These are phyloP conservation scores for Suillus hirtellus DNA, from an alignment of 768 basidiomycete species.

Conservation along the genomic window DNA sequence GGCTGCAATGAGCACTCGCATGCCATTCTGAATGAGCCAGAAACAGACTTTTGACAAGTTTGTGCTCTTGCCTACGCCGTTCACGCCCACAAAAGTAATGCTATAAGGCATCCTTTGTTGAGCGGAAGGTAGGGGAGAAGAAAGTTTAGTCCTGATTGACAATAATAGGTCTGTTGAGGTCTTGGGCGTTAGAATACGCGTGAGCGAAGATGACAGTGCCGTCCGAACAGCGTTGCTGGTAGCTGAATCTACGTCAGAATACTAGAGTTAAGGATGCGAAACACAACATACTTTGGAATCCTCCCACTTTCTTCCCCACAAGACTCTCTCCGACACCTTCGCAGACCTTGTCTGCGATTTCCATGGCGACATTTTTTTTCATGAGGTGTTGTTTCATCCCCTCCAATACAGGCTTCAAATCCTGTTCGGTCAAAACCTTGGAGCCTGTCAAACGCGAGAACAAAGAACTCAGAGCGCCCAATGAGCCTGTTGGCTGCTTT, in stretches of 20 bases:
- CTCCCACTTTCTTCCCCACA: slow-evolving; percentile 87
- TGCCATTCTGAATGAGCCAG: slow-evolving; percentile 95
- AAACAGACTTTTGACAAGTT: slow-evolving; percentile 98
- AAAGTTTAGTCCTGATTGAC: slow-evolving; percentile 87
- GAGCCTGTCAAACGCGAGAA: slow-evolving; percentile 86
- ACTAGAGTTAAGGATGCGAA: neutral
- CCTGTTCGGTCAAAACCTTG: slow-evolving; percentile 77
- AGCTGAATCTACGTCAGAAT: slow-evolving; percentile 45
- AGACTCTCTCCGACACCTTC: slow-evolving; percentile 90
- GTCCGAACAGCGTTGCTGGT: slow-evolving; percentile 80
- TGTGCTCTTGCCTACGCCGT: slow-evolving; percentile 98
- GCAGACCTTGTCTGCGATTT: slow-evolving; percentile 92
- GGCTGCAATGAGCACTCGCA: slow-evolving; percentile 93
- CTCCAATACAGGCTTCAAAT: slow-evolving; percentile 84
- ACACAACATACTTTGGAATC: slow-evolving; percentile 74
- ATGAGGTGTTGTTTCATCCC: slow-evolving; percentile 98
- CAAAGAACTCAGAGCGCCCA: slow-evolving; percentile 71
- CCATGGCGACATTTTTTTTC: slow-evolving; percentile 97
- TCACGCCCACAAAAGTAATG: slow-evolving; percentile 97
- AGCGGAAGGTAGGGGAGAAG: slow-evolving; percentile 69
- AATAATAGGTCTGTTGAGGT: slow-evolving; percentile 95
- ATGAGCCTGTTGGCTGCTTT: slow-evolving; percentile 41
- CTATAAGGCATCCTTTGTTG: slow-evolving; percentile 85
- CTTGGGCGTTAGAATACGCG: slow-evolving; percentile 93
- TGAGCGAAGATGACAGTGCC: slow-evolving; percentile 84